phyloP scores from a whole-genome alignment of 164 flowering plant species.

The Macadamia tetraphylla region DNA sequence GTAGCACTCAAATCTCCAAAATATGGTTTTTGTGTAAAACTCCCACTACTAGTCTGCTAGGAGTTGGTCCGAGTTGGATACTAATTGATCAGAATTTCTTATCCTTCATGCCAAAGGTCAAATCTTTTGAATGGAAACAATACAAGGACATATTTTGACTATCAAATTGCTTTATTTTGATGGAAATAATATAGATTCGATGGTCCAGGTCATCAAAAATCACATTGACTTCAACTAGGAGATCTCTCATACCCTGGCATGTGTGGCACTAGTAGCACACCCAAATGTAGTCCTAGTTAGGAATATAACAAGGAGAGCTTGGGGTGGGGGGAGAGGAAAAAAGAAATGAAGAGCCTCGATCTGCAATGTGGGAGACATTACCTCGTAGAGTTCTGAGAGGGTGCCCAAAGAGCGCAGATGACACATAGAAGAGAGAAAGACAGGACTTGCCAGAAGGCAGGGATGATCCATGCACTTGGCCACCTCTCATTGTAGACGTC shows the following conservation, averaged over 20 bases:
- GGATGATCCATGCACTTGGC: conserved; percentile 96
- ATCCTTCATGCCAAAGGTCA: too few relatives aligned
- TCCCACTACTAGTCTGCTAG: background rate
- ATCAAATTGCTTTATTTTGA: too few relatives aligned
- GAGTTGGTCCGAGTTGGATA: background rate
- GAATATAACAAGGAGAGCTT: too few relatives aligned
- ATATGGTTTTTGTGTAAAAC: background rate
- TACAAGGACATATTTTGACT: too few relatives aligned
- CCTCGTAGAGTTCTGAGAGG: conserved; percentile 90
- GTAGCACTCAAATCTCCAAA: background rate
- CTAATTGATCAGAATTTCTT: background rate
- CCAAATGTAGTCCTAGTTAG: too few relatives aligned
- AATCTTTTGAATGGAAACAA: too few relatives aligned
- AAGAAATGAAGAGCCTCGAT: background rate
- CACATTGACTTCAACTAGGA: too few relatives aligned
- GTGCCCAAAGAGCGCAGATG: conserved; percentile 96
- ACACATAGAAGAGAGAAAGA: conserved; percentile 82
- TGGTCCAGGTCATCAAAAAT: too few relatives aligned
- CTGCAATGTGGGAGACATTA: conserved; percentile 17
- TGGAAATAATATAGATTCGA: too few relatives aligned
- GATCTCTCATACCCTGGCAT: too few relatives aligned
- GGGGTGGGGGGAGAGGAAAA: background rate
- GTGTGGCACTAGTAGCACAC: too few relatives aligned
- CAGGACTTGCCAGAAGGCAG: conserved; percentile 98
- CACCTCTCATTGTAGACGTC: conserved; percentile 88